phyloP scores from a whole-genome alignment of 2,329 filamentous ascomycete genomes.

The Ceratocystiopsis sp. region DNA sequence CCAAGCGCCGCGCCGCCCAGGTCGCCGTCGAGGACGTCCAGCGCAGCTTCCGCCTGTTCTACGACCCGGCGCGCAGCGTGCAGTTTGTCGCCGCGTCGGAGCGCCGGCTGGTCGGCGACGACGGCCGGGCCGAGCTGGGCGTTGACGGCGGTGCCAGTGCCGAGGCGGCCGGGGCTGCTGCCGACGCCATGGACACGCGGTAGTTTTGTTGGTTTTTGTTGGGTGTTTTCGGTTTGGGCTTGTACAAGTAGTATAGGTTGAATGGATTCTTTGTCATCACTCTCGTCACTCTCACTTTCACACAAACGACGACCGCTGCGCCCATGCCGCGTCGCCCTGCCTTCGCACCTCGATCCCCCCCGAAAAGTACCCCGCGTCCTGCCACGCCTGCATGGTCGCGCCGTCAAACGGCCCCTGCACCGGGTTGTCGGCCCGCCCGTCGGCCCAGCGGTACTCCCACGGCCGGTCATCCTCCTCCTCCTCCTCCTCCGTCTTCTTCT shows the following conservation, averaged over 20 bases:
- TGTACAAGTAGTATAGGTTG: too few relatives aligned
- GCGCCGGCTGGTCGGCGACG: slow-evolving; percentile 80
- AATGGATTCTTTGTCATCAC: too few relatives aligned
- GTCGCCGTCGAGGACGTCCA: slow-evolving; percentile 80
- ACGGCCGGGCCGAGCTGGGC: slow-evolving; percentile 60
- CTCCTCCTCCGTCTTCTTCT: slow-evolving; percentile 1
- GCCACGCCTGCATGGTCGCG: slow-evolving; percentile 78
- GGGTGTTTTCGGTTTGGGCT: too few relatives aligned
- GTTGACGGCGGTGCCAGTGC: too few relatives aligned
- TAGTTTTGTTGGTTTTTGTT: too few relatives aligned
- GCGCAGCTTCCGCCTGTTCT: slow-evolving; percentile 86
- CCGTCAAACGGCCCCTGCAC: slow-evolving; percentile 79
- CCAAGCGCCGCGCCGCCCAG: slow-evolving; percentile 72
- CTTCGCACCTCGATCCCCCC: slow-evolving; percentile 59
- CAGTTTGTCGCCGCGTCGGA: slow-evolving; percentile 84
- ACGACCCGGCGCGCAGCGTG: slow-evolving; percentile 73
- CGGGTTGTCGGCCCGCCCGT: slow-evolving; percentile 62
- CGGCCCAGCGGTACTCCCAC: slow-evolving; percentile 91
- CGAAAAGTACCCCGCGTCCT: slow-evolving; percentile 83
- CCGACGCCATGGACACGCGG: slow-evolving; percentile 20
- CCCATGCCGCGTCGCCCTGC: slow-evolving; percentile 39
- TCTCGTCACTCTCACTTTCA: background rate
- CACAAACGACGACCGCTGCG: slow-evolving; percentile 20
- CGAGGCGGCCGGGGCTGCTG: too few relatives aligned
- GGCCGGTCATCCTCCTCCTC: slow-evolving; percentile 1